These are phyloP conservation scores for Sarocladium brachiariae DNA, from an alignment of 2,329 filamentous ascomycete genomes.

Conservation along the genomic window DNA sequence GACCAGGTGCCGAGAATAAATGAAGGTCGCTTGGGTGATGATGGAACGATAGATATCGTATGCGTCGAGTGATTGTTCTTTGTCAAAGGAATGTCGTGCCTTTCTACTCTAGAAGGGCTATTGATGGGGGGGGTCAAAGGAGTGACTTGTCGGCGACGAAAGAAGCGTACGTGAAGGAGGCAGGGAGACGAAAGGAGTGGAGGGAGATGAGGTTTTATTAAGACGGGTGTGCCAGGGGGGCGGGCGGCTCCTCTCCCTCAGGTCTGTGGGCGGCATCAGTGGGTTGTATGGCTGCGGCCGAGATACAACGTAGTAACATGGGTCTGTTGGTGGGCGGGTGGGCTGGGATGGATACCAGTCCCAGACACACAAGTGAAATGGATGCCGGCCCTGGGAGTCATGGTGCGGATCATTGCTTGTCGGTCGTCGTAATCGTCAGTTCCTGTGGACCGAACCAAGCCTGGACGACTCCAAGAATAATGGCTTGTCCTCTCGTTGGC, in stretches of 20 bases:
- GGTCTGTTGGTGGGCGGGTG: constrained; percentile 3
- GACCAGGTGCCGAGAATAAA: constrained; percentile 3
- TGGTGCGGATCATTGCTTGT: not conserved
- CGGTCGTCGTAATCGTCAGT: too few species aligned
- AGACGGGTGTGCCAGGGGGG: constrained; percentile 11
- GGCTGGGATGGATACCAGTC: not conserved
- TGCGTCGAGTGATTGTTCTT: not conserved
- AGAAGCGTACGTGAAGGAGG: constrained; percentile 13
- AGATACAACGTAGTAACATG: not conserved
- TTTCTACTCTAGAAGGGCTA: constrained; percentile 10
- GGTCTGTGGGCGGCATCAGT: constrained; percentile 1
- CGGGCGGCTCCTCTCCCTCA: constrained; percentile 1
- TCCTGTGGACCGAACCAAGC: too few species aligned
- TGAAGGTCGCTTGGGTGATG: constrained; percentile 2
- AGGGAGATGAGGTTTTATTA: constrained; percentile 18
- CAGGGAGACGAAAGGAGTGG: constrained; percentile 12
- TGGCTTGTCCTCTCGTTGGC: too few species aligned
- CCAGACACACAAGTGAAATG: not conserved
- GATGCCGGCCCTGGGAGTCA: not conserved
- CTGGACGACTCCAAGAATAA: too few species aligned
- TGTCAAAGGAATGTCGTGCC: constrained; percentile 13
- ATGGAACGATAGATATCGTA: not conserved
- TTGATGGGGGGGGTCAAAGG: constrained; percentile 12
- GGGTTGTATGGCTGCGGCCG: not conserved
- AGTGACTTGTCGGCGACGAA: constrained; percentile 15